These are phyloP conservation scores for Erythrophleum ivorense DNA, from an alignment of 331 rosid species.

Conservation along the genomic window DNA sequence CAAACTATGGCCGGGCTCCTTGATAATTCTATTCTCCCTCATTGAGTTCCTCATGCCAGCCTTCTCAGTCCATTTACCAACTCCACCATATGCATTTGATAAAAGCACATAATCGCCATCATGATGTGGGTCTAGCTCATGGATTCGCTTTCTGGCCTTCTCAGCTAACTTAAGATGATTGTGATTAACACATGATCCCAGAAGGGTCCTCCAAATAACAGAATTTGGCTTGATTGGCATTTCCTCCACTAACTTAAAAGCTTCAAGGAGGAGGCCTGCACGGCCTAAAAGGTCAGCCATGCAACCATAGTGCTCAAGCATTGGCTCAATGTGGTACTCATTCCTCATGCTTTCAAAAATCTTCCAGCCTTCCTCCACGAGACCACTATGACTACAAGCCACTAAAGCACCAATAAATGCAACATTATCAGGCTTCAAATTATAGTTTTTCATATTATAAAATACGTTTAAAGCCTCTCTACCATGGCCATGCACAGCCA, in stretches of 20 bases:
- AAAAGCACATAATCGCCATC: constrained; percentile 76
- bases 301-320: constrained; percentile 77
- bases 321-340: constrained; percentile 52
- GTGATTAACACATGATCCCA: constrained; percentile 72
- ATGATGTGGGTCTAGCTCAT: constrained; percentile 58
- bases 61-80: constrained; percentile 71
- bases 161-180: constrained; percentile 60
- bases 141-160: constrained; percentile 58
- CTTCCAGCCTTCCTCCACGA: constrained; percentile 66
- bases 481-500: constrained; percentile 67
- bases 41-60: constrained; percentile 58
- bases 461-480: constrained; percentile 63
- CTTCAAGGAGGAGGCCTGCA: constrained; percentile 59
- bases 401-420: constrained; percentile 57
- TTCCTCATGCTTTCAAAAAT: constrained; percentile 54
- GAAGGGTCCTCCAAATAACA: constrained; percentile 78
- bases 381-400: constrained; percentile 78
- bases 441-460: constrained; percentile 53
- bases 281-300: constrained; percentile 79
- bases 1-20: constrained; percentile 63
- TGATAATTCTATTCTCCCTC: constrained; percentile 60
- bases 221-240: constrained; percentile 65
- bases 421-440: constrained; percentile 59
- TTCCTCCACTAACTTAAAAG: constrained; percentile 58
- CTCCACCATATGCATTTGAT: constrained; percentile 69